Evolutionary conservation across 768 basidiomycete species (phyloP).

Genomic region (Russula emetica): DNA sequence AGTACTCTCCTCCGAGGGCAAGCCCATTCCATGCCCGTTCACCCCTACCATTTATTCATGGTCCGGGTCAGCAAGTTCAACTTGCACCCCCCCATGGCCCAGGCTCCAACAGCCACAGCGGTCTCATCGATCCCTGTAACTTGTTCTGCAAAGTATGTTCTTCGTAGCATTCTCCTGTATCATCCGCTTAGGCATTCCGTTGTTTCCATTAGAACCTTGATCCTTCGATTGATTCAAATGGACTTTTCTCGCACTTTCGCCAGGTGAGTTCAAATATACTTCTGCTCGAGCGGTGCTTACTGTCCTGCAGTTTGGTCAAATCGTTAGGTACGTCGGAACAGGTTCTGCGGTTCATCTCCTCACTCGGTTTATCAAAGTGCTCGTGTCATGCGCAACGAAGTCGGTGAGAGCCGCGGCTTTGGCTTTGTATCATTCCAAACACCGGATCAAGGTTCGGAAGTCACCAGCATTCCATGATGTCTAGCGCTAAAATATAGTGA

Average conservation of each 20-base stretch:
- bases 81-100: slow-evolving; percentile 69
- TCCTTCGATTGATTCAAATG: slow-evolving; percentile 79
- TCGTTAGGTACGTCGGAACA: slow-evolving; percentile 61
- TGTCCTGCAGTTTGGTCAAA: slow-evolving; percentile 67
- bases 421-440: slow-evolving; percentile 87
- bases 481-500: slow-evolving; percentile 1
- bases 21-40: slow-evolving; percentile 40
- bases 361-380: slow-evolving; percentile 48
- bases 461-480: slow-evolving; percentile 6
- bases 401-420: slow-evolving; percentile 77
- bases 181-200: slow-evolving; percentile 6
- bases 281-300: slow-evolving; percentile 1
- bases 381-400: slow-evolving; percentile 87
- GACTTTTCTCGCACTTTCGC: slow-evolving; percentile 77
- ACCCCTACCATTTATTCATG: slow-evolving; percentile 64
- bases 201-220: slow-evolving; percentile 64
- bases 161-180: slow-evolving; percentile 9
- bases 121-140: slow-evolving; percentile 87
- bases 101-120: slow-evolving; percentile 79
- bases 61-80: slow-evolving; percentile 88
- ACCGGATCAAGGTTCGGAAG: slow-evolving; percentile 63
- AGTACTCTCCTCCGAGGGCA: slow-evolving; percentile 71
- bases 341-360: neutral
- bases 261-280: slow-evolving; percentile 44
- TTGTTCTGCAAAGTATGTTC: slow-evolving; percentile 74